These are phyloP conservation scores for Phytophthora foliorum DNA, from an alignment of 352 stramenopile genomes.

Conservation along the genomic window DNA sequence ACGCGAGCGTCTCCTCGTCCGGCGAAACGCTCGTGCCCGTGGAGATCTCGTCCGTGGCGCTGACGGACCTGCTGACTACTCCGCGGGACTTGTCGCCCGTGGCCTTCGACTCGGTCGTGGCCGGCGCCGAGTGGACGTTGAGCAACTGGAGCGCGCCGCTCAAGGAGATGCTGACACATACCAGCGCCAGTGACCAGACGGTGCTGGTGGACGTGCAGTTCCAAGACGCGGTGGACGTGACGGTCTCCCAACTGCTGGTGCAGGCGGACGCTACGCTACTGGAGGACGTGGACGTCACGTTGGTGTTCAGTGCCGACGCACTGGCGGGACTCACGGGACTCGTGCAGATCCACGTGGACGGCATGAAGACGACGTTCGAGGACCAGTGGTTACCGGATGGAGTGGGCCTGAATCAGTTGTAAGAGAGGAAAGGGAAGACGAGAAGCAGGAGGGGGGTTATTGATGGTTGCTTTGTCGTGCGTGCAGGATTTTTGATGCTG, in stretches of 20 bases:
- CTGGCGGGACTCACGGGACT: conserved; percentile 41
- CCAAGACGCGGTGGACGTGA: conserved; percentile 22
- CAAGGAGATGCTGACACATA: conserved; percentile 20
- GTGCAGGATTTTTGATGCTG: conserved; percentile 55
- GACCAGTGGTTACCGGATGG: conserved; percentile 46
- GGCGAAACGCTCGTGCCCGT: conserved; percentile 30
- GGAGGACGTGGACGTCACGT: conserved; percentile 24
- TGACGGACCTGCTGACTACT: conserved; percentile 20
- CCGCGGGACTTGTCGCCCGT: conserved; percentile 21
- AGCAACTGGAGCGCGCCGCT: conserved; percentile 39
- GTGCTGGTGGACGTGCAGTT: conserved; percentile 43
- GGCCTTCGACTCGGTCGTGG: conserved; percentile 33
- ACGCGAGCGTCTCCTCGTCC: conserved; percentile 6
- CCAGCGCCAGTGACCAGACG: conserved; percentile 8
- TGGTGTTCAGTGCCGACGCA: conserved; percentile 28
- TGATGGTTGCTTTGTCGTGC: neutral
- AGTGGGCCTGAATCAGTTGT: conserved; percentile 50
- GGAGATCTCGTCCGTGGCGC: conserved; percentile 29
- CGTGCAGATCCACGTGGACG: conserved; percentile 43
- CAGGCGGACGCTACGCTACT: conserved; percentile 24
- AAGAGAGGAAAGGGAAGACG: conserved; percentile 9
- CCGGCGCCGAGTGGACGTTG: conserved; percentile 40
- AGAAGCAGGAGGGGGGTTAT: neutral
- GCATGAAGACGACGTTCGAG: conserved; percentile 54
- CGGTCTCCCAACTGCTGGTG: conserved; percentile 29